phyloP scores from a whole-genome alignment of 768 basidiomycete species.

The Amanita pallidorosea region DNA sequence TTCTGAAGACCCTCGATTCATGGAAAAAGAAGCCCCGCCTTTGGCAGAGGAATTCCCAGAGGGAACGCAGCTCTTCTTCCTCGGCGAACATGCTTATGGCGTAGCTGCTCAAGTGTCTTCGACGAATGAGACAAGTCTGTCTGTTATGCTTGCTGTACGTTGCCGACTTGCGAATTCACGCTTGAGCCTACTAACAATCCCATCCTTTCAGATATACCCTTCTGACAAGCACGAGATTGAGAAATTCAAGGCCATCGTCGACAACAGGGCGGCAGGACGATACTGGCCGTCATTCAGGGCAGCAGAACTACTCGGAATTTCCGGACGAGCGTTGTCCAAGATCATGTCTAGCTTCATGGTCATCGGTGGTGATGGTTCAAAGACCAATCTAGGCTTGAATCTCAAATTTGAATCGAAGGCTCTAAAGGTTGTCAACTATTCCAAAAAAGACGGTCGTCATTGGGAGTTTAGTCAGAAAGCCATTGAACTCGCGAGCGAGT shows the following conservation, averaged over 20 bases:
- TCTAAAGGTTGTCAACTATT: slow-evolving; percentile 88
- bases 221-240: slow-evolving; percentile 73
- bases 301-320: slow-evolving; percentile 62
- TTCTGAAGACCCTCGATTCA: slow-evolving; percentile 81
- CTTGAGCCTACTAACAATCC: background rate
- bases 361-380: slow-evolving; percentile 58
- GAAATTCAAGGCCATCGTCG: slow-evolving; percentile 67
- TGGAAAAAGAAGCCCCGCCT: slow-evolving; percentile 75
- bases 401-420: slow-evolving; percentile 95
- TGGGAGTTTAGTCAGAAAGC: slow-evolving; percentile 96
- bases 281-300: slow-evolving; percentile 79
- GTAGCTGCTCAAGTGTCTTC: slow-evolving; percentile 81
- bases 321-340: slow-evolving; percentile 72
- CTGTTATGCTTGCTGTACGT: slow-evolving; percentile 79
- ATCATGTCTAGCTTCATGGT: slow-evolving; percentile 95
- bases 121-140: slow-evolving; percentile 58
- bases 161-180: background rate
- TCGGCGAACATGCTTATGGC: slow-evolving; percentile 93
- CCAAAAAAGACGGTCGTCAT: slow-evolving; percentile 66
- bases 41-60: slow-evolving; percentile 84
- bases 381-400: slow-evolving; percentile 86
- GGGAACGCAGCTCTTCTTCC: slow-evolving; percentile 89
- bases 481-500: slow-evolving; percentile 68
- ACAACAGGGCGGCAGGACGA: slow-evolving; percentile 28
- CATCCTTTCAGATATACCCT: slow-evolving; percentile 63